phyloP scores from a whole-genome alignment of 805 yeast species.

The Wickerhamiella qilinensis region DNA sequence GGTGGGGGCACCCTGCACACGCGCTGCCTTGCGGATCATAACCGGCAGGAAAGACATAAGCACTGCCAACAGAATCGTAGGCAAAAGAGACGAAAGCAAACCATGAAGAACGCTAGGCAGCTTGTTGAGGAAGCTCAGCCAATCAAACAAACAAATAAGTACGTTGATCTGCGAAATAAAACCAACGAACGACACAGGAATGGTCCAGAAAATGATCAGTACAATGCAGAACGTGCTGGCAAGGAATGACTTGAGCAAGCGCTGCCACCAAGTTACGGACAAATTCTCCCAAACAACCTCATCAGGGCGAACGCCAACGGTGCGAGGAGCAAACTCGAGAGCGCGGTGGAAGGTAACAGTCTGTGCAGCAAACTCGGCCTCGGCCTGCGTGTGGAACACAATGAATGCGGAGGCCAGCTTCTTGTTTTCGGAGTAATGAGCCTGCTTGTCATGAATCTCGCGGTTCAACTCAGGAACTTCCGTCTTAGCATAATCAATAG shows the following conservation, averaged over 20 bases:
- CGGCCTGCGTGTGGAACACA: conserved; percentile 70
- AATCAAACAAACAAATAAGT: conserved; percentile 32
- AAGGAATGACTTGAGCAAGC: conserved; percentile 38
- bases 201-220: conserved; percentile 78
- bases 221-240: conserved; percentile 47
- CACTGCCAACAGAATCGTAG: conserved; percentile 63
- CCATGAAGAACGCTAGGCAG: conserved; percentile 62
- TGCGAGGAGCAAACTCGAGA: conserved; percentile 28
- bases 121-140: conserved; percentile 58
- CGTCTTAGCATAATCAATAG: conserved; percentile 57
- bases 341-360: conserved; percentile 36
- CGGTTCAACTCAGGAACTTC: conserved; percentile 52
- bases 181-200: conserved; percentile 98
- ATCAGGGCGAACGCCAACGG: conserved; percentile 57
- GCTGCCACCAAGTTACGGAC: conserved; percentile 37
- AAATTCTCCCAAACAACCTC: conserved; percentile 77
- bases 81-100: conserved; percentile 73
- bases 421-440: conserved; percentile 32
- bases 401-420: conserved; percentile 76
- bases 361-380: conserved; percentile 80
- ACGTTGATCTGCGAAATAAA: conserved; percentile 67
- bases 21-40: conserved; percentile 62
- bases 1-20: conserved; percentile 55
- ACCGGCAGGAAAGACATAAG: conserved; percentile 82
- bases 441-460: conserved; percentile 45